Conservation (phyloP, 106 monocot species). For the Vanilla planifolia region DNA sequence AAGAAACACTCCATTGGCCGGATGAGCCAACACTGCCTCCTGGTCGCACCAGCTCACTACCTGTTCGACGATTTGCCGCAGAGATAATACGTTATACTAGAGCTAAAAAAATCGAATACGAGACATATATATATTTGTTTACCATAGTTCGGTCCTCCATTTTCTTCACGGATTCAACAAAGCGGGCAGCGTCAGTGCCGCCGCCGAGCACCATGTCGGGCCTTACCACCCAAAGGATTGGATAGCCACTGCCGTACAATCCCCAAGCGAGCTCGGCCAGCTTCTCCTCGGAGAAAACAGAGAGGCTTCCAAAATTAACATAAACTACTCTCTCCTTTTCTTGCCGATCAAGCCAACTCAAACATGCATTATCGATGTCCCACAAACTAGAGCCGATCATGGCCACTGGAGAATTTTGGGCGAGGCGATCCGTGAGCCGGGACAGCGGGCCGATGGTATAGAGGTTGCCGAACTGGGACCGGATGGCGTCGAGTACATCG, state of each 20-base stretch:
- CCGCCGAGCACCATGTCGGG: constrained; percentile 12
- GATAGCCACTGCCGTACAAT: not conserved
- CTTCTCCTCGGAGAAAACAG: not conserved
- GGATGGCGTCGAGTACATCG: constrained; percentile 33
- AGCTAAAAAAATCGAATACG: not conserved
- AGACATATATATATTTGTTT: too few species aligned
- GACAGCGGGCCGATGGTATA: constrained; percentile 54
- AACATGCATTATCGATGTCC: constrained; percentile 28
- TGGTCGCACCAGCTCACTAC: constrained; percentile 12
- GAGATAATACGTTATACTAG: not conserved
- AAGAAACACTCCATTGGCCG: constrained; percentile 40
- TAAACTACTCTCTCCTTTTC: not conserved
- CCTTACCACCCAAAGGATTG: constrained; percentile 15
- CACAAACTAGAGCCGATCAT: constrained; percentile 25
- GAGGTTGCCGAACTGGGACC: constrained; percentile 30
- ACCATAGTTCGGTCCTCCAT: not conserved
- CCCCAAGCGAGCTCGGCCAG: constrained; percentile 9
- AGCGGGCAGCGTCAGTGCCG: constrained; percentile 4
- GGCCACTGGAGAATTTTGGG: not conserved
- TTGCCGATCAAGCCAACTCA: constrained; percentile 34
- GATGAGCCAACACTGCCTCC: constrained; percentile 21
- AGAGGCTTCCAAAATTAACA: constrained; percentile 3
- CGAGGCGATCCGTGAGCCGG: not conserved
- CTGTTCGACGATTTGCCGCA: not conserved
- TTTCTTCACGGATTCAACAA: not conserved